A percentile compares a stretch with the other conserved stretches of the same genome.
Conservation (phyloP, 2,329 filamentous ascomycete genomes). For the Pseudogymnoascus sp. region DNA sequence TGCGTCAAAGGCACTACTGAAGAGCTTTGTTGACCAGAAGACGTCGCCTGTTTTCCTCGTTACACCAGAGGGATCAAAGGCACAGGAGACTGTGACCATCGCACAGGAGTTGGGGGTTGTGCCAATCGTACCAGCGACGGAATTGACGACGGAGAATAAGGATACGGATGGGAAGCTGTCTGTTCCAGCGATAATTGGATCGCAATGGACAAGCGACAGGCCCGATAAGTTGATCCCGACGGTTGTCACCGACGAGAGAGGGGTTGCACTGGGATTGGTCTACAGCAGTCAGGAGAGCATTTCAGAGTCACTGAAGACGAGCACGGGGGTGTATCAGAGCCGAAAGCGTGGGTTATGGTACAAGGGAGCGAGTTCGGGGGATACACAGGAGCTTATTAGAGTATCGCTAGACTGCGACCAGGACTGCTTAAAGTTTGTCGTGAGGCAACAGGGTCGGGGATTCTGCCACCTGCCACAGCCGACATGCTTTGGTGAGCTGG, state of each 20-base stretch:
- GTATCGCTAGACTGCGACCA: constrained; percentile 87
- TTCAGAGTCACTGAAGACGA: constrained; percentile 72
- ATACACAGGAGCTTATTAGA: constrained; percentile 80
- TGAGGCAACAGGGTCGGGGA: constrained; percentile 76
- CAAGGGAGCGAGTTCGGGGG: constrained; percentile 90
- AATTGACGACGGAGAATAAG: constrained; percentile 60
- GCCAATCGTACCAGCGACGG: constrained; percentile 64
- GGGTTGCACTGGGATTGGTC: constrained; percentile 76
- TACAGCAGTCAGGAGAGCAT: constrained; percentile 93
- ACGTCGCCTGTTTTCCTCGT: constrained; percentile 24
- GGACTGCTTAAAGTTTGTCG: constrained; percentile 83
- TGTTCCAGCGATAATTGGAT: constrained; percentile 62
- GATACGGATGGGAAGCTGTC: constrained; percentile 50
- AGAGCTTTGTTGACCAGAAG: constrained; percentile 20
- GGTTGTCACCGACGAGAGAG: constrained; percentile 81
- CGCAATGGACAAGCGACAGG: constrained; percentile 72
- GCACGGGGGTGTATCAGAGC: constrained; percentile 78
- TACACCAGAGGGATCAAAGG: constrained; percentile 12
- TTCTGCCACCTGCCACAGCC: constrained; percentile 94
- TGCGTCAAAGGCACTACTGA: constrained; percentile 25
- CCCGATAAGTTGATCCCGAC: constrained; percentile 80
- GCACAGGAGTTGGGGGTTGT: constrained; percentile 39
- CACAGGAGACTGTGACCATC: constrained; percentile 17
- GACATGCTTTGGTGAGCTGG: constrained; percentile 83
- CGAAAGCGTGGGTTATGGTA: constrained; percentile 93